A percentile compares a stretch with the other conserved stretches of the same genome.
Conservation (phyloP, 441 rosid species). For the Jatropha podagrica region DNA sequence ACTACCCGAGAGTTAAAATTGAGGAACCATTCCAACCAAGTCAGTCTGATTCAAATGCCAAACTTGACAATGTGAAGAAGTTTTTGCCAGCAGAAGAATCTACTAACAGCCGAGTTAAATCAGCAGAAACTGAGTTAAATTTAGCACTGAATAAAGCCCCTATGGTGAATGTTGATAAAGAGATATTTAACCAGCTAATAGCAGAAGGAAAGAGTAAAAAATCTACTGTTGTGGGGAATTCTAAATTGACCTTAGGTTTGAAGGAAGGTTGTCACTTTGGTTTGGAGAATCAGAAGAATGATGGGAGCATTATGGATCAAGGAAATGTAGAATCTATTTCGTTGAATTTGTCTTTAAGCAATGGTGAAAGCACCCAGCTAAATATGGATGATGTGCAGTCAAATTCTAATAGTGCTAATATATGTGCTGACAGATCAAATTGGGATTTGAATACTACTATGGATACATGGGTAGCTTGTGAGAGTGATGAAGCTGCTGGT, state of each 20-base stretch:
- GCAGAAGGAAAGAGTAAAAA: conserved; percentile 28
- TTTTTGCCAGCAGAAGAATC: conserved; percentile 23
- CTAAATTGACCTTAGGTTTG: conserved; percentile 38
- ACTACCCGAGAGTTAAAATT: conserved; percentile 28
- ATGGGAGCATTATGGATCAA: conserved; percentile 26
- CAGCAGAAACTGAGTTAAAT: conserved; percentile 35
- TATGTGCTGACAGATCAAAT: conserved; percentile 49
- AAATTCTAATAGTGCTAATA: conserved; percentile 26
- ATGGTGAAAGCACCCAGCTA: conserved; percentile 33
- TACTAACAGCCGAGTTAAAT: conserved; percentile 6
- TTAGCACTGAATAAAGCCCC: conserved; percentile 30
- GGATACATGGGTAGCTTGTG: conserved; percentile 76
- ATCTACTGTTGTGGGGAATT: conserved; percentile 24
- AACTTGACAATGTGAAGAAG: conserved; percentile 27
- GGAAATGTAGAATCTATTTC: conserved; percentile 39
- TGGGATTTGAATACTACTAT: conserved; percentile 90
- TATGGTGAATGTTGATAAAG: conserved; percentile 24
- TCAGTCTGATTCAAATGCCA: conserved; percentile 32
- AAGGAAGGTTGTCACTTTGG: conserved; percentile 26
- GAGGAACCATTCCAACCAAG: conserved; percentile 37
- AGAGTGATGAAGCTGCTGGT: conserved; percentile 31
- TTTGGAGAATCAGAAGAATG: conserved; percentile 26
- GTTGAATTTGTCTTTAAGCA: conserved; percentile 54
- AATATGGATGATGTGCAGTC: conserved; percentile 28
- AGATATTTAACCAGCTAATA: conserved; percentile 23